These are phyloP conservation scores for Phaeomoniella chlamydospora DNA, from an alignment of 2,329 filamentous ascomycete species.

Conservation along the genomic window DNA sequence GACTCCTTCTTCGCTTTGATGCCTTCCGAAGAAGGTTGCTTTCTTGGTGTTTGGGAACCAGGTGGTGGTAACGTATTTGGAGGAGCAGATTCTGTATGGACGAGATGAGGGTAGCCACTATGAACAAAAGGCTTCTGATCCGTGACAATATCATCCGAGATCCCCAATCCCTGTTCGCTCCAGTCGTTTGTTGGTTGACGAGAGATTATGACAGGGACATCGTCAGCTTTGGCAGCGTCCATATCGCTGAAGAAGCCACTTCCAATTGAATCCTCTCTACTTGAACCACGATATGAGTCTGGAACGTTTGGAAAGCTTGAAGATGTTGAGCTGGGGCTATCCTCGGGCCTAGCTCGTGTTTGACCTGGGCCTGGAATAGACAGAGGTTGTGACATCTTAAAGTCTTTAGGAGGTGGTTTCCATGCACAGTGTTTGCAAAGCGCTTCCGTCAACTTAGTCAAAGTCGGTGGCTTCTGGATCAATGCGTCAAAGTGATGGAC, in stretches of 20 bases:
- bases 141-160: conserved; percentile 47
- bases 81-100: conserved; percentile 46
- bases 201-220: conserved; percentile 60
- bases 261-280: conserved; percentile 75
- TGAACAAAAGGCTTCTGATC: conserved; percentile 20
- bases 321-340: conserved; percentile 68
- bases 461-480: conserved; percentile 92
- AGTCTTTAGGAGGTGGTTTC: conserved; percentile 60
- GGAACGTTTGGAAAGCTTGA: conserved; percentile 54
- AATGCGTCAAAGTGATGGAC: conserved; percentile 92
- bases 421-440: conserved; percentile 81
- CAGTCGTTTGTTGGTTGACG: conserved; percentile 64
- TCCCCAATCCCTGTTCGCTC: conserved; percentile 60
- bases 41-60: conserved; percentile 35
- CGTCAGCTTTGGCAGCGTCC: conserved; percentile 64
- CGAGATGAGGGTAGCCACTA: conserved; percentile 36
- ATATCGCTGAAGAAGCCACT: conserved; percentile 72
- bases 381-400: conserved; percentile 35
- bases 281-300: conserved; percentile 66
- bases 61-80: conserved; percentile 38
- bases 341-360: conserved; percentile 41
- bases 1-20: conserved; percentile 61
- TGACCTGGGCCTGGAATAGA: conserved; percentile 47
- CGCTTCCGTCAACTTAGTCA: conserved; percentile 78
- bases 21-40: conserved; percentile 57